Base-by-base conservation (phyloP, 768 basidiomycete genomes). In the Trametopsis cervina region DNA sequence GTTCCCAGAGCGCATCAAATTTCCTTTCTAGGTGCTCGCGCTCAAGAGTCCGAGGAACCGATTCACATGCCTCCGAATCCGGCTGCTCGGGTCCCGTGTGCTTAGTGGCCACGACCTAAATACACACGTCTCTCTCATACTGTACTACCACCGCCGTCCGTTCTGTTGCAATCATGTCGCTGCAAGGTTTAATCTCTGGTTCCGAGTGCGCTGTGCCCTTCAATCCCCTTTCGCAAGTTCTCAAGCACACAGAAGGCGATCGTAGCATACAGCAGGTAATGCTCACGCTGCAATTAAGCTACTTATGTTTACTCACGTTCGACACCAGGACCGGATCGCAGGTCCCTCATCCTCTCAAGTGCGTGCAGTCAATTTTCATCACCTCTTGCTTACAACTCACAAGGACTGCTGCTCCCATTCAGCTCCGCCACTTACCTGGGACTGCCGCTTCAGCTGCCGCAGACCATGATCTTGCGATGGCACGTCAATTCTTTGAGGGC, bases 211-310 rank as follows among this genome's bases (percentile, higher is more conserved):
- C 85, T 11, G 77, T 82, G 17, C 72, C 83, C 1, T 74, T 84
- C 42, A 97, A 96, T 62, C 93, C 94, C 2, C 72, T 98, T 21
- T 81, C 88, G 2, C 85, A 90, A 57, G 84, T 97, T 21, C 73
- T 93, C 44, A 95, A 96, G 63, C 87, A 95, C 59, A 80, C 89
- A 7, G 89, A 92, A 49, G 82, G 80, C 1, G 93, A 96, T 67
- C 80, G 85, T 47, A 92, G 89, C 63, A 63, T 95, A 23, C 91
- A 94, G 59, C 83, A 89, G 70, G 91, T 89, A 20, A 23, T 15
- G 13, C 25, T 41, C 23, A 26, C 12, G 4, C 21, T 15, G 13
- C 22, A 39, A 21, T 18, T 15, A 36, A 2, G 17, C 21, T 12
- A 25, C 4, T 13, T 4, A 22, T 39, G 23, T 35, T 11, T 21